phyloP scores from a whole-genome alignment of 345 rosid genomes.

The Citrus medica region DNA sequence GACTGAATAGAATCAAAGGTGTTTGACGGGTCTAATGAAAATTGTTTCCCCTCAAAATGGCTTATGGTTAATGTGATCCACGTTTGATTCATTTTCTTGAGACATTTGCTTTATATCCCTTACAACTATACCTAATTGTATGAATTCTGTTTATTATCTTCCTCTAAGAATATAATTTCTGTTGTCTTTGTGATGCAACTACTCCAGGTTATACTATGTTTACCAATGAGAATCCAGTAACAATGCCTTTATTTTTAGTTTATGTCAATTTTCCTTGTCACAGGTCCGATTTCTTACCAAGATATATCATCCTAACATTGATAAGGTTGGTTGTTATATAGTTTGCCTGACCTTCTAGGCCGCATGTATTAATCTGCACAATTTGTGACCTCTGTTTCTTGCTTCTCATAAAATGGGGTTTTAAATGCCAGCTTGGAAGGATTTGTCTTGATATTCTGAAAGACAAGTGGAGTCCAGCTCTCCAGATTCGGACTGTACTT shows the following conservation, averaged over 20 bases:
- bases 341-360: not conserved
- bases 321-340: conserved; percentile 55
- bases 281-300: conserved; percentile 99
- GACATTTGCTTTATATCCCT: not conserved
- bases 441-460: conserved; percentile 98
- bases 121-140: not conserved
- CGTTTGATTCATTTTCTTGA: not conserved
- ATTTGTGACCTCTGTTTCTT: not conserved
- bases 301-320: conserved; percentile 97
- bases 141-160: not conserved
- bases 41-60: not conserved
- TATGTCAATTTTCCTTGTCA: conserved; percentile 15
- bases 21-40: not conserved
- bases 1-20: not conserved
- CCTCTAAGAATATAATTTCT: not conserved
- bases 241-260: not conserved
- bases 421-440: conserved; percentile 73
- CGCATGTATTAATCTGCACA: not conserved
- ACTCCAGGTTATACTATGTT: not conserved
- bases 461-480: conserved; percentile 99
- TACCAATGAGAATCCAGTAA: not conserved
- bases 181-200: not conserved
- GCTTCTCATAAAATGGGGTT: not conserved
- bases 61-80: not conserved
- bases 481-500: conserved; percentile 96